phyloP scores from a whole-genome alignment of 305 asterid genomes.

The Fraxinus xanthoxyloides region DNA sequence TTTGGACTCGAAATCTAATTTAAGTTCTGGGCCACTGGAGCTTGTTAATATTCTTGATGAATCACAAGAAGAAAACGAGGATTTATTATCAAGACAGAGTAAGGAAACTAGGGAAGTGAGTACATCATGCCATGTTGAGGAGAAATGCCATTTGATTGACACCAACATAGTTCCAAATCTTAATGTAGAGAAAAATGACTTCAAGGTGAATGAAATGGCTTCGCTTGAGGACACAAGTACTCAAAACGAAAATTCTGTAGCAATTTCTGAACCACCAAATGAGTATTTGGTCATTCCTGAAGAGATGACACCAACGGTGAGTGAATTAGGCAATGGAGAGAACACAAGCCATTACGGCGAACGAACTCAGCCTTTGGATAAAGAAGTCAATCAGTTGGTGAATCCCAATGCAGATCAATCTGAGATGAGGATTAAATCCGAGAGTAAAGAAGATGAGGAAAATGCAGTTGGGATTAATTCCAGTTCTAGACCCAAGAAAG shows the following conservation, averaged over 20 bases:
- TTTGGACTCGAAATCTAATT: not conserved
- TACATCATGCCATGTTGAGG: conserved; percentile 6
- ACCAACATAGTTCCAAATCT: not conserved
- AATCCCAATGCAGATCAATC: conserved; percentile 15
- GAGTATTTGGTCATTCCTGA: conserved; percentile 20
- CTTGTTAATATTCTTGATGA: conserved; percentile 17
- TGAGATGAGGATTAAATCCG: not conserved
- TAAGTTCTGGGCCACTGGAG: conserved; percentile 18
- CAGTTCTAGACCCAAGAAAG: not conserved
- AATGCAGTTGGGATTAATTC: not conserved
- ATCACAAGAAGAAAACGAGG: conserved; percentile 26
- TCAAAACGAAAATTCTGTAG: conserved; percentile 12
- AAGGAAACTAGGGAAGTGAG: conserved; percentile 8
- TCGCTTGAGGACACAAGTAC: conserved; percentile 13
- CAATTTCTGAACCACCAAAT: conserved; percentile 17
- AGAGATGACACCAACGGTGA: conserved; percentile 4
- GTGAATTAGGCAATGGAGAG: conserved; percentile 17
- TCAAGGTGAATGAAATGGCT: not conserved
- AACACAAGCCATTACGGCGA: conserved; percentile 6
- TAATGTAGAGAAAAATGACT: conserved; percentile 8
- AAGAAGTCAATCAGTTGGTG: conserved; percentile 18
- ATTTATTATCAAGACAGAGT: conserved; percentile 7
- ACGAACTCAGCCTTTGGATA: conserved; percentile 17
- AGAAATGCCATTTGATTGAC: not conserved
- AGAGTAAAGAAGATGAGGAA: conserved; percentile 10